A percentile compares a stretch with the other conserved stretches of the same genome.
These are phyloP conservation scores for Hawksworthiomyces lignivorus DNA, from an alignment of 2,329 filamentous ascomycete species.

Conservation along the genomic window DNA sequence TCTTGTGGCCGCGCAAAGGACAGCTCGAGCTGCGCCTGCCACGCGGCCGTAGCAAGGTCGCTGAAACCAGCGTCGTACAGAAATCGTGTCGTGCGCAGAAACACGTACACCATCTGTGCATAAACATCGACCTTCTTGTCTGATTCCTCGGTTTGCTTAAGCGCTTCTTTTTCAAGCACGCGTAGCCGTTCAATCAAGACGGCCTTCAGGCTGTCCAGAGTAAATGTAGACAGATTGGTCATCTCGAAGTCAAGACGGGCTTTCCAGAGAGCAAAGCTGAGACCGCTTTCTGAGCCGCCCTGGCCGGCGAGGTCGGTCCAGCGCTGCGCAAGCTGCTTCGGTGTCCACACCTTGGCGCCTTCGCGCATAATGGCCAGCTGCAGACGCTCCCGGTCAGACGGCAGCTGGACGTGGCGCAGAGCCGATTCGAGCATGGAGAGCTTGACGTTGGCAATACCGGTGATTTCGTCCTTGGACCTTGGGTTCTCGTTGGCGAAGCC, in stretches of 20 bases:
- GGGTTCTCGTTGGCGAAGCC: conserved; percentile 26
- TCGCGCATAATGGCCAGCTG: conserved; percentile 65
- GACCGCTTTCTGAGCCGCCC: conserved; percentile 34
- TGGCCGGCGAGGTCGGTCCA: conserved; percentile 46
- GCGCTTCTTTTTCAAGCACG: conserved; percentile 17
- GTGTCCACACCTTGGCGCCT: conserved; percentile 66
- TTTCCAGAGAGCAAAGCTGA: conserved; percentile 62
- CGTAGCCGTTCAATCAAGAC: conserved; percentile 53
- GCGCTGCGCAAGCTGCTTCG: conserved; percentile 48
- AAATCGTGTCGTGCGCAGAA: conserved; percentile 67
- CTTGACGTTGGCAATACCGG: conserved; percentile 70
- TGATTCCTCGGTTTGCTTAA: conserved; percentile 1
- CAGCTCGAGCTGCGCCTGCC: conserved; percentile 76
- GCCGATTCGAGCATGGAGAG: conserved; percentile 75
- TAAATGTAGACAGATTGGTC: conserved; percentile 57
- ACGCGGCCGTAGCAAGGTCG: conserved; percentile 69
- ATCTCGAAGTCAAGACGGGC: conserved; percentile 67
- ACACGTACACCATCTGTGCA: conserved; percentile 55
- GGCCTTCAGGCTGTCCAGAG: conserved; percentile 56
- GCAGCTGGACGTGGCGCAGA: conserved; percentile 44
- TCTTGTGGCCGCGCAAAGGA: conserved; percentile 50
- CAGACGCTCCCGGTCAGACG: conserved; percentile 49
- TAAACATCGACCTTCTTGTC: conserved; percentile 12
- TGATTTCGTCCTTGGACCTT: conserved; percentile 52
- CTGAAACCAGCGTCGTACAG: conserved; percentile 69